Evolutionary conservation across 306 rosid species (phyloP).

Genomic region (Glycine soja): DNA sequence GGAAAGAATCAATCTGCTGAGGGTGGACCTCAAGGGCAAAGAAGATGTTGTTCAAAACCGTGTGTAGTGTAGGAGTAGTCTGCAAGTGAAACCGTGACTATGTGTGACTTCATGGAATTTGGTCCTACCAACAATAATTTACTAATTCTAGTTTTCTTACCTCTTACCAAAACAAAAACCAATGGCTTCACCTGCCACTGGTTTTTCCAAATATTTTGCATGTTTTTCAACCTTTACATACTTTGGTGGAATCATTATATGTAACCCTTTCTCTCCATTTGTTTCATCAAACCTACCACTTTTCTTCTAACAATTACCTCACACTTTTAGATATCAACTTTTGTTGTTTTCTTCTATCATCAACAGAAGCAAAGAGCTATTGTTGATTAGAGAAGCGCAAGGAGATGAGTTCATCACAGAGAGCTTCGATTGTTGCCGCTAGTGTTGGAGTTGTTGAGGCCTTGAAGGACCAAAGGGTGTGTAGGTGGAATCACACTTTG

Average conservation of each 20-base stretch:
- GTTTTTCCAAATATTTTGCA: not conserved
- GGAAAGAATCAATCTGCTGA: slow-evolving; percentile 62
- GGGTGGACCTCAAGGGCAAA: slow-evolving; percentile 64
- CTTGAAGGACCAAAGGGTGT: slow-evolving; percentile 19
- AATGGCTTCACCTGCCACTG: not conserved
- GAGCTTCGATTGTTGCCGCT: slow-evolving; percentile 38
- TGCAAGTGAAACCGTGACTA: not conserved
- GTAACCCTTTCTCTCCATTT: not conserved
- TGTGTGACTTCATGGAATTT: not conserved
- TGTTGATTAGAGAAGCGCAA: not conserved
- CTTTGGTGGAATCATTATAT: not conserved
- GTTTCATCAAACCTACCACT: not conserved
- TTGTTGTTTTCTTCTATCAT: not conserved
- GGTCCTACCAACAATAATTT: not conserved
- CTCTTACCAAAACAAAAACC: not conserved
- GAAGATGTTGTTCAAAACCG: slow-evolving; percentile 54
- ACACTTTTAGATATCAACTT: not conserved
- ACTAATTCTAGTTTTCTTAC: not conserved
- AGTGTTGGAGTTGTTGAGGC: slow-evolving; percentile 43
- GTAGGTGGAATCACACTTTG: slow-evolving; percentile 4
- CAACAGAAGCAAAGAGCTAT: not conserved
- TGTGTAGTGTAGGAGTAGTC: not conserved
- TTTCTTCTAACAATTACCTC: no score
- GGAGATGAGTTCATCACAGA: slow-evolving; percentile 35
- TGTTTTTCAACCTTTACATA: not conserved